phyloP scores from a whole-genome alignment of 306 rosid species.

The Alnus rubra region DNA sequence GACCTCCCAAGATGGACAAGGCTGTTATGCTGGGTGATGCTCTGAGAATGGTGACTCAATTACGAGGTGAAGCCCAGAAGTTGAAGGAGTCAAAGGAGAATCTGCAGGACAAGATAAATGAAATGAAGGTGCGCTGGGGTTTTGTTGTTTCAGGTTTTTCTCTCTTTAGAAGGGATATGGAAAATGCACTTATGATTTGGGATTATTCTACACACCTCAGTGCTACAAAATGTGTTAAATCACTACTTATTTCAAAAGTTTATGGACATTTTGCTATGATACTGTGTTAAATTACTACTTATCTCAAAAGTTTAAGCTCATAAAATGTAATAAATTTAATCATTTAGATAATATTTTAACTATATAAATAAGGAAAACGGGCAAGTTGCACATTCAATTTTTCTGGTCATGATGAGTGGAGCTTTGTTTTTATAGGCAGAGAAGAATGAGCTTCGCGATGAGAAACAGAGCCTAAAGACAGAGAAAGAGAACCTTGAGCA shows the following conservation, averaged over 20 bases:
- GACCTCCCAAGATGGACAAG: constrained; percentile 81
- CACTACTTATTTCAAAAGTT: too few species aligned
- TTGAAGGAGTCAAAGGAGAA: constrained; percentile 60
- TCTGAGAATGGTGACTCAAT: constrained; percentile 54
- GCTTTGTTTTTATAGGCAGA: constrained; percentile 56
- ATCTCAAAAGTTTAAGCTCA: too few species aligned
- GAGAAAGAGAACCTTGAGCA: constrained; percentile 73
- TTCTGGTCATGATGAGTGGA: constrained; percentile 4
- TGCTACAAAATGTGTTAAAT: not conserved
- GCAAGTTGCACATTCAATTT: not conserved
- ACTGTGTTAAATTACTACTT: too few species aligned
- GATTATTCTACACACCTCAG: not conserved
- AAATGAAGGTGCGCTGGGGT: constrained; percentile 58
- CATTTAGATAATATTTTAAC: too few species aligned
- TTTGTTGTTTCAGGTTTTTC: not conserved
- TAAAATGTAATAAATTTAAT: too few species aligned
- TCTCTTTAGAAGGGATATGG: not conserved
- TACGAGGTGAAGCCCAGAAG: constrained; percentile 62
- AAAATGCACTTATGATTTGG: not conserved
- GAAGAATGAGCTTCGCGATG: constrained; percentile 92
- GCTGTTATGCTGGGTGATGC: constrained; percentile 74
- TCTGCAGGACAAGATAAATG: constrained; percentile 64
- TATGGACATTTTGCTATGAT: too few species aligned
- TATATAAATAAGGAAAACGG: not conserved
- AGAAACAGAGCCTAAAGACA: constrained; percentile 84